These are phyloP conservation scores for Abrus precatorius DNA, from an alignment of 306 rosid genomes.

Conservation along the genomic window DNA sequence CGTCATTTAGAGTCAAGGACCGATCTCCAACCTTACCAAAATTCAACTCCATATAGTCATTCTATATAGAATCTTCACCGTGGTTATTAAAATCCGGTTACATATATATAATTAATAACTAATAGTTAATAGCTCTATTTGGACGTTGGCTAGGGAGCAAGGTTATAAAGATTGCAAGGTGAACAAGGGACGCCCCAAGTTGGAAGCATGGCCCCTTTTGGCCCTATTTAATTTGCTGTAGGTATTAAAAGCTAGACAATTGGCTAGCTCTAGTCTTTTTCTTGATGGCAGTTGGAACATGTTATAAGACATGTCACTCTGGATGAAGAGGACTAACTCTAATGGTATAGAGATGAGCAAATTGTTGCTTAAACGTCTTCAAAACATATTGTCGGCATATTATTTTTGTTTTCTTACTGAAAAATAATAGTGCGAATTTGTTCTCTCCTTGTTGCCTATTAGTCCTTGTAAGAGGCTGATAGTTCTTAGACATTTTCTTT, in stretches of 20 bases:
- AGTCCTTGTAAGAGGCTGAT: background rate
- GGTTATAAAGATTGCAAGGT: constrained; percentile 31
- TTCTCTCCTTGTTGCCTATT: background rate
- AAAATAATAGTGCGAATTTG: background rate
- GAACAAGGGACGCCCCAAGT: constrained; percentile 27
- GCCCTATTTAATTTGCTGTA: constrained; percentile 38
- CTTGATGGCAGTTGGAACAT: constrained; percentile 34
- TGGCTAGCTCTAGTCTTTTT: constrained; percentile 50
- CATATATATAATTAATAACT: constrained; percentile 23
- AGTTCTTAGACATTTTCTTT: background rate
- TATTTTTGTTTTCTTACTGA: background rate
- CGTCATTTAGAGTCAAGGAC: background rate
- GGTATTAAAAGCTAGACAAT: constrained; percentile 52
- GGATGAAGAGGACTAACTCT: constrained; percentile 13
- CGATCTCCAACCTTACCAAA: background rate
- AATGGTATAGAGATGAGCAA: background rate
- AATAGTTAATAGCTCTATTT: constrained; percentile 39
- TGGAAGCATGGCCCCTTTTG: constrained; percentile 28
- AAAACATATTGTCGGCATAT: constrained; percentile 31
- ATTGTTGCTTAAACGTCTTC: background rate
- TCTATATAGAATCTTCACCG: background rate
- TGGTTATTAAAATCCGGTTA: background rate
- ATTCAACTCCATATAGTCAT: background rate
- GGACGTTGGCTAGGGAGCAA: constrained; percentile 50
- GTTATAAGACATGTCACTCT: constrained; percentile 32